Evolutionary conservation across 139 green algal genomes (phyloP).

Genomic region (Coelastrella sp.): DNA sequence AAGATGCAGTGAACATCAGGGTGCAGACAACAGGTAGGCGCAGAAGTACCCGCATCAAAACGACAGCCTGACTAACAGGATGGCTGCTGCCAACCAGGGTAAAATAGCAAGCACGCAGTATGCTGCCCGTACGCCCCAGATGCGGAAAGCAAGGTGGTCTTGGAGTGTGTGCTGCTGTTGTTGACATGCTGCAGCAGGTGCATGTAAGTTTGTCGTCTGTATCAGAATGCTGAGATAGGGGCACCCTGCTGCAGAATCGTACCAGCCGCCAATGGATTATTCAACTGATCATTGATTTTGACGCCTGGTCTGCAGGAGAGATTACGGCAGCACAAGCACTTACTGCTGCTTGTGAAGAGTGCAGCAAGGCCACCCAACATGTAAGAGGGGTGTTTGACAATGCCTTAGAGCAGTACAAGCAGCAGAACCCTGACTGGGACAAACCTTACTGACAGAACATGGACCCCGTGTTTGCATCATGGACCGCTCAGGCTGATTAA

Average conservation of each 20-base stretch:
- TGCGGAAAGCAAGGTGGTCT: too few species aligned
- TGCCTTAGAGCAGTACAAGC: conserved; percentile 32
- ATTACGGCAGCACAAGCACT: conserved; percentile 68
- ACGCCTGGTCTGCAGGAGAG: conserved; percentile 56
- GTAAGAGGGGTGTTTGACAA: conserved; percentile 55
- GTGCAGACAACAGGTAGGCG: conserved; percentile 85
- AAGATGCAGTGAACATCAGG: conserved; percentile 85
- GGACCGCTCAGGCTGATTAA: not conserved
- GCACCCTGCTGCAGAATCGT: not conserved
- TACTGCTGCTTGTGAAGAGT: conserved; percentile 56
- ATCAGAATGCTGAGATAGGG: not conserved
- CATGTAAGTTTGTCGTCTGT: not conserved
- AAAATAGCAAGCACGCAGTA: too few species aligned
- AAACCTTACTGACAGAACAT: not conserved
- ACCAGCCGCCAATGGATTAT: too few species aligned
- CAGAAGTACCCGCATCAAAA: not conserved
- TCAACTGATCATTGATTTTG: too few species aligned
- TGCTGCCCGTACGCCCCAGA: too few species aligned
- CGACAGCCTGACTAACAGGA: not conserved
- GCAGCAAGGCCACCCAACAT: conserved; percentile 65
- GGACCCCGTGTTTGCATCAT: not conserved
- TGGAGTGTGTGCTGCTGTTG: too few species aligned
- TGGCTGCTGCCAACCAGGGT: too few species aligned
- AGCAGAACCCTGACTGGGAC: conserved; percentile 11
- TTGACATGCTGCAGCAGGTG: not conserved